phyloP scores from a whole-genome alignment of 2,329 filamentous ascomycete genomes.

The Ascochyta viciae-villosae region DNA sequence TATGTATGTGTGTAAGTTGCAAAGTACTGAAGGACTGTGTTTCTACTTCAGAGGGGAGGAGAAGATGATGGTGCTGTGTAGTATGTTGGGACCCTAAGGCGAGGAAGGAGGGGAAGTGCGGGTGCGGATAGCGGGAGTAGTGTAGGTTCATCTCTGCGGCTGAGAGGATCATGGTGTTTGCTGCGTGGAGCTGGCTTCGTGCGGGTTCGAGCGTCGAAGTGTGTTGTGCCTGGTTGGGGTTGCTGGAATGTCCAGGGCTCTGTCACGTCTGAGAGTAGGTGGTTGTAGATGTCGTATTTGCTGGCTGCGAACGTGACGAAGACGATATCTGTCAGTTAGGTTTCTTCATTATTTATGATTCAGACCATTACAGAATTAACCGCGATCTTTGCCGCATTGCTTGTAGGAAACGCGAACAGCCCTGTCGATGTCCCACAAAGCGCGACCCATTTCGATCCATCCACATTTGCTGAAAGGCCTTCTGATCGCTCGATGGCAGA shows the following conservation, averaged over 20 bases:
- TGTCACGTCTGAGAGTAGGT: constrained; percentile 12
- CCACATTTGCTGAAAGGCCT: constrained; percentile 23
- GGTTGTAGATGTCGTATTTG: constrained; percentile 31
- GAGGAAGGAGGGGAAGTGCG: constrained; percentile 40
- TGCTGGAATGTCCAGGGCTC: background rate
- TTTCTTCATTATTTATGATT: constrained; percentile 32
- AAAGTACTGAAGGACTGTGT: constrained; percentile 46
- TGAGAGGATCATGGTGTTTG: constrained; percentile 40
- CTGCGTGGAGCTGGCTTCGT: constrained; percentile 33
- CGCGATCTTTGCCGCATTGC: constrained; percentile 38
- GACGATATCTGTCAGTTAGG: constrained; percentile 39
- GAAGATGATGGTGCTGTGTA: constrained; percentile 48
- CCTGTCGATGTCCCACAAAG: constrained; percentile 49
- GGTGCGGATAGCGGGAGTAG: constrained; percentile 43
- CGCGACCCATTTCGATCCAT: constrained; percentile 38
- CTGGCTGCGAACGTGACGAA: constrained; percentile 45
- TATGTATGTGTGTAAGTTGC: too few species aligned
- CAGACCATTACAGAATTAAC: constrained; percentile 37
- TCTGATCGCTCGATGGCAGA: constrained; percentile 42
- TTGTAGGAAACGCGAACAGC: constrained; percentile 44
- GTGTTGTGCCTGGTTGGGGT: background rate
- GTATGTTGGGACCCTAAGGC: constrained; percentile 28
- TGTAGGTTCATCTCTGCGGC: constrained; percentile 44
- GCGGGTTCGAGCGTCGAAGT: constrained; percentile 14
- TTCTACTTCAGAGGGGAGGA: constrained; percentile 33